A percentile compares a stretch with the other conserved stretches of the same genome.
phyloP scores from a whole-genome alignment of 257 asterid genomes.

The Gardenia jasminoides region DNA sequence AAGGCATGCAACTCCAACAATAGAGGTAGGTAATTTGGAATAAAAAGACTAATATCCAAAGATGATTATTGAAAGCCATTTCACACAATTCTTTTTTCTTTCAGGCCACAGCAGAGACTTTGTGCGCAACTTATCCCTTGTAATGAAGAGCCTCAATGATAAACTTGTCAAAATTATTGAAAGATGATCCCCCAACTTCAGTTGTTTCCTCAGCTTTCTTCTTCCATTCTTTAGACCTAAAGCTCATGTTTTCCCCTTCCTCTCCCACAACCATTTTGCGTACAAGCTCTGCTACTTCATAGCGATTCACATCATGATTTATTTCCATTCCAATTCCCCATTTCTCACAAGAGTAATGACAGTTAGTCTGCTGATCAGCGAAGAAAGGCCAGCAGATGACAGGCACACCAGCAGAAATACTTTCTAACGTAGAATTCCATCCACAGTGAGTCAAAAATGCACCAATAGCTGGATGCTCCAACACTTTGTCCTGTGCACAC shows the following conservation, averaged over 20 bases:
- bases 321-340: constrained; percentile 58
- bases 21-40: too few species aligned
- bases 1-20: too few species aligned
- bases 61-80: too few species aligned
- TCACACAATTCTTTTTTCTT: too few species aligned
- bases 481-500: constrained; percentile 50
- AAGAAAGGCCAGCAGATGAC: constrained; percentile 62
- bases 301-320: constrained; percentile 39
- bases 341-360: constrained; percentile 37
- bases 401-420: constrained; percentile 38
- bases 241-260: constrained; percentile 41
- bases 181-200: constrained; percentile 41
- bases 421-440: constrained; percentile 51
- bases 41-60: too few species aligned
- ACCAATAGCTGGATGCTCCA: constrained; percentile 38
- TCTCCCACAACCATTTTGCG: constrained; percentile 43
- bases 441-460: constrained; percentile 53
- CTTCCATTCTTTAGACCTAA: constrained; percentile 54
- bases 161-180: constrained; percentile 32
- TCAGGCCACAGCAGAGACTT: neutral
- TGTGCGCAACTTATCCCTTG: neutral
- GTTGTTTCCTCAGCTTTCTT: constrained; percentile 40
- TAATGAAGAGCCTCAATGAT: constrained; percentile 27
- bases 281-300: constrained; percentile 36
- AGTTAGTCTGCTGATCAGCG: constrained; percentile 52